Evolutionary conservation across 2,329 filamentous ascomycete species (phyloP).

Genomic region (Beauveria bassiana): DNA sequence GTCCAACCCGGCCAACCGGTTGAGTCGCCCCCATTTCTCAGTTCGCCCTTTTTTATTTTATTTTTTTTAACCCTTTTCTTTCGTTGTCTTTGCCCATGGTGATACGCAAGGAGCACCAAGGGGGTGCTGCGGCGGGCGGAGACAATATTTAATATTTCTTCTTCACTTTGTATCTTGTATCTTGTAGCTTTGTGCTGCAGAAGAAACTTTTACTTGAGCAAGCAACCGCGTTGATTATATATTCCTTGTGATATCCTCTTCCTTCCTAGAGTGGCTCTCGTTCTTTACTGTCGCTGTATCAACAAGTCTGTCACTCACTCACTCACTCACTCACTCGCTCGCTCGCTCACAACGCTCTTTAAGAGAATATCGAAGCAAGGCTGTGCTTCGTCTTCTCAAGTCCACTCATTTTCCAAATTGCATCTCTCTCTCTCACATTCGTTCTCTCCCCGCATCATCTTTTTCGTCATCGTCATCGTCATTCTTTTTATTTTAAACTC

Average conservation of each 20-base stretch:
- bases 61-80: background rate
- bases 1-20: too few species aligned
- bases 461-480: background rate
- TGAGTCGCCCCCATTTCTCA: too few species aligned
- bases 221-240: too few species aligned
- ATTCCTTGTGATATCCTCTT: background rate
- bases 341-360: background rate
- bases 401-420: background rate
- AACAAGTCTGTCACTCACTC: too few species aligned
- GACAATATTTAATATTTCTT: background rate
- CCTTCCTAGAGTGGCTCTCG: too few species aligned
- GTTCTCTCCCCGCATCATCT: background rate
- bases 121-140: background rate
- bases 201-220: background rate
- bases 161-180: too few species aligned
- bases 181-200: background rate
- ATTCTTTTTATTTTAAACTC: background rate
- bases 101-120: slow-evolving; percentile 8
- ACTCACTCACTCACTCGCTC: background rate
- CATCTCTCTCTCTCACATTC: background rate
- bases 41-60: too few species aligned
- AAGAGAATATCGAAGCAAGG: background rate
- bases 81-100: background rate
- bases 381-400: background rate
- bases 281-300: too few species aligned